A percentile compares a stretch with the other conserved stretches of the same genome.
These are phyloP conservation scores for Kodamaea ohmeri DNA, from an alignment of 1,139 yeast genomes.

Conservation along the genomic window DNA sequence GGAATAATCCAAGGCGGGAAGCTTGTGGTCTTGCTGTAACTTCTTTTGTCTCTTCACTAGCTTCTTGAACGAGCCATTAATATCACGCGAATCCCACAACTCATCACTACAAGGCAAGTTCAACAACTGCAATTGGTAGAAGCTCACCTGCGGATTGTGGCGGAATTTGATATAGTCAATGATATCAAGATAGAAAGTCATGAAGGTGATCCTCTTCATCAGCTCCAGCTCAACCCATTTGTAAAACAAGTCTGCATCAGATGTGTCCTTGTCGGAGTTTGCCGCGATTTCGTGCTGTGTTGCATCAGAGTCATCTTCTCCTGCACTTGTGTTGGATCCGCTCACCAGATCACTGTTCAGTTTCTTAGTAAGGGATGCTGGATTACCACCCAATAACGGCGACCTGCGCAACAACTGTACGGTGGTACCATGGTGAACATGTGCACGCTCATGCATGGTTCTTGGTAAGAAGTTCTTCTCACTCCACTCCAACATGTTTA, in stretches of 20 bases:
- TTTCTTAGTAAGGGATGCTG: slow-evolving; percentile 28
- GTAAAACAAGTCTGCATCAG: slow-evolving; percentile 32
- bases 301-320: slow-evolving; percentile 32
- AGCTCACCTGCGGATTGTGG: slow-evolving; percentile 64
- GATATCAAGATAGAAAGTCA: slow-evolving; percentile 78
- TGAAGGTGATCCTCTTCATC: slow-evolving; percentile 71
- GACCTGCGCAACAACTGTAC: slow-evolving; percentile 70
- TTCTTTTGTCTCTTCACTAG: slow-evolving; percentile 39
- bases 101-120: slow-evolving; percentile 75
- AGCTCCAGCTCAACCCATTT: slow-evolving; percentile 79
- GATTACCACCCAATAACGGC: slow-evolving; percentile 72
- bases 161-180: slow-evolving; percentile 80
- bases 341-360: slow-evolving; percentile 17
- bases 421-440: slow-evolving; percentile 74
- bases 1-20: background rate
- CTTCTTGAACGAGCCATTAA: slow-evolving; percentile 40
- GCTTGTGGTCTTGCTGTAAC: slow-evolving; percentile 19
- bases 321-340: slow-evolving; percentile 29
- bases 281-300: slow-evolving; percentile 18
- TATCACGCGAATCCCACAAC: slow-evolving; percentile 60
- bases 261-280: slow-evolving; percentile 15
- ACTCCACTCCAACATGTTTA: slow-evolving; percentile 59
- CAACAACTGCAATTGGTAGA: slow-evolving; percentile 70
- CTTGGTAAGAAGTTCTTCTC: slow-evolving; percentile 64
- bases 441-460: slow-evolving; percentile 68